Conservation (phyloP, 495 filamentous ascomycete species). For the Daldinia loculata region DNA sequence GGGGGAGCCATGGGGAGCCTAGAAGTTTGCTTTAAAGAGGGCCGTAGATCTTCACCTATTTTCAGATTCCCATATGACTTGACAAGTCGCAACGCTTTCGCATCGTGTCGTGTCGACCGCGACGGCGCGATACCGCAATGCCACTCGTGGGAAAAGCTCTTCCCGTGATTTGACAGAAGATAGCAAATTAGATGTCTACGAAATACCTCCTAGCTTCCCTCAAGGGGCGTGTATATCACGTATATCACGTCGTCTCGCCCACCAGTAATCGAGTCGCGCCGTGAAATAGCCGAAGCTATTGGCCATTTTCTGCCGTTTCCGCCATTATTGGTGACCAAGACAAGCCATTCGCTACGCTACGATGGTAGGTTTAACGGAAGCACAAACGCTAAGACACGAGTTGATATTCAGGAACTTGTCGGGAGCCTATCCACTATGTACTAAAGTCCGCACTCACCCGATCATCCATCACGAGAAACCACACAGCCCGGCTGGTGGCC, state of each 20-base stretch:
- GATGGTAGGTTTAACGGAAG: slow-evolving; percentile 16
- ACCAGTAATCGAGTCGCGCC: slow-evolving; percentile 21
- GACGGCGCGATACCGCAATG: slow-evolving; percentile 30
- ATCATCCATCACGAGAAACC: slow-evolving; percentile 22
- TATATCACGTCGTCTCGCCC: slow-evolving; percentile 17
- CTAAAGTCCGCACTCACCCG: slow-evolving; percentile 31
- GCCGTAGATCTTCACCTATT: slow-evolving; percentile 33
- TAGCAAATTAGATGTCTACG: slow-evolving; percentile 20
- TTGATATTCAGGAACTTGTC: slow-evolving; percentile 21
- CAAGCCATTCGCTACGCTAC: slow-evolving; percentile 26
- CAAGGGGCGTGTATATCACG: slow-evolving; percentile 8
- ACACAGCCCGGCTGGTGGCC: slow-evolving; percentile 21
- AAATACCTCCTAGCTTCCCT: slow-evolving; percentile 4
- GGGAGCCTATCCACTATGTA: slow-evolving; percentile 26
- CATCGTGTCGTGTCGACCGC: slow-evolving; percentile 21
- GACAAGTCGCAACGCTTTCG: slow-evolving; percentile 13
- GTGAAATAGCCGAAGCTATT: slow-evolving; percentile 38
- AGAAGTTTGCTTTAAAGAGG: slow-evolving; percentile 22
- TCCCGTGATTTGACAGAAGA: slow-evolving; percentile 26
- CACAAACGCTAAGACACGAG: slow-evolving; percentile 22
- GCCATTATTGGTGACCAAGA: slow-evolving; percentile 20
- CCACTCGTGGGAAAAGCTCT: slow-evolving; percentile 25
- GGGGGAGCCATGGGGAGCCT: slow-evolving; percentile 12
- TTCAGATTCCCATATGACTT: slow-evolving; percentile 35
- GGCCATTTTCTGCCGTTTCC: neutral